Conservation (phyloP, 495 filamentous ascomycete genomes). For the Rostrohypoxylon terebratum region DNA sequence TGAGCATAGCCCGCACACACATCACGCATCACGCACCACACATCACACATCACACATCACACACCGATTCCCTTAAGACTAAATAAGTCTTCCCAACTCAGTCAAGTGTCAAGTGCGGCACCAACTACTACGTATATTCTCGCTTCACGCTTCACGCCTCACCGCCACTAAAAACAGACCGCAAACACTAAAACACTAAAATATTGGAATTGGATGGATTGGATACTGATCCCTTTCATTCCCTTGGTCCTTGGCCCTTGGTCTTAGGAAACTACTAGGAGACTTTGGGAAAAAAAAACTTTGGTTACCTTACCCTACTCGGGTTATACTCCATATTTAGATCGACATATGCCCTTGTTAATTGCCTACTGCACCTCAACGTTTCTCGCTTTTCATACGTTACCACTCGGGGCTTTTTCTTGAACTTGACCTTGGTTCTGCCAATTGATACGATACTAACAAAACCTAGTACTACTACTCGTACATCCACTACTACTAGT, state of each 20-base stretch:
- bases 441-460: constrained; percentile 18
- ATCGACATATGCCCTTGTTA: constrained; percentile 23
- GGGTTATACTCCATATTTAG: constrained; percentile 12
- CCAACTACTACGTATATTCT: no score
- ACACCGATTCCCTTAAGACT: constrained; percentile 38
- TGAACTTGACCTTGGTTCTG: constrained; percentile 9
- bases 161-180: constrained; percentile 11
- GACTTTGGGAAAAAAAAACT: not conserved
- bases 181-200: constrained; percentile 18
- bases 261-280: no score
- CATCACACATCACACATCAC: no score
- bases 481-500: no score
- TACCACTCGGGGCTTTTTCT: not conserved
- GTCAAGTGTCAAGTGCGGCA: not conserved
- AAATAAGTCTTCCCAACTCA: constrained; percentile 16
- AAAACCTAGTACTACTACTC: no score
- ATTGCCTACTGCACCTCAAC: constrained; percentile 21
- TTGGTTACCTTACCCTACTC: not conserved
- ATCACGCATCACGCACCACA: no score
- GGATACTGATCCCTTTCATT: constrained; percentile 15
- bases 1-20: constrained; percentile 32
- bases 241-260: not conserved
- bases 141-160: not conserved
- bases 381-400: constrained; percentile 17
- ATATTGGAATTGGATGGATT: no score